Evolutionary conservation across 1,284 basidiomycete species (phyloP).

Genomic region (Hemileccinum hortonii): DNA sequence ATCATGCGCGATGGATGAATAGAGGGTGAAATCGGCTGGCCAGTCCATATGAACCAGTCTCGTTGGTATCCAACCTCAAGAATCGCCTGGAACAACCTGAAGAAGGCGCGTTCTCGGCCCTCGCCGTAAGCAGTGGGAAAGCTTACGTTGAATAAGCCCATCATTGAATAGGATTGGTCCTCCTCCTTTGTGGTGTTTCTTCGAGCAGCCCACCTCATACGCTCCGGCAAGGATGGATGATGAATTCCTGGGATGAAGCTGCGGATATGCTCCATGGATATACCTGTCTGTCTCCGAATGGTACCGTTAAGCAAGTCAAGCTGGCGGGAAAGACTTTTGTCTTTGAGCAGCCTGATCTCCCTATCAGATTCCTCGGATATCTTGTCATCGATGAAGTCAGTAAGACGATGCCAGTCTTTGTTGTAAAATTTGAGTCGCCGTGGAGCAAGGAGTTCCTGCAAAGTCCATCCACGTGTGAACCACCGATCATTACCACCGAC

Average conservation of each 20-base stretch:
- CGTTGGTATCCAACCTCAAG: not conserved
- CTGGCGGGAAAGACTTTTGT: not conserved
- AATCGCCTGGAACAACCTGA: not conserved
- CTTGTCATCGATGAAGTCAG: not conserved
- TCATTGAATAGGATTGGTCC: not conserved
- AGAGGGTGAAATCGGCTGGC: not conserved
- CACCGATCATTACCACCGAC: not conserved
- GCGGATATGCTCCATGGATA: not conserved
- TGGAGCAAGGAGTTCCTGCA: slow-evolving; percentile 1
- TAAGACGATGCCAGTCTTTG: not conserved
- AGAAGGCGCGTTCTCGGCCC: not conserved
- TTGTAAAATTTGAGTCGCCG: slow-evolving; percentile 1
- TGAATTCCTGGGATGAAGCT: not conserved
- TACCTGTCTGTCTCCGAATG: not conserved
- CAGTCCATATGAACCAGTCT: slow-evolving; percentile 1
- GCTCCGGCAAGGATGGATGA: not conserved
- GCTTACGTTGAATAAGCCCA: not conserved
- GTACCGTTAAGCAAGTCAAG: not conserved
- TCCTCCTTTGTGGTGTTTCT: not conserved
- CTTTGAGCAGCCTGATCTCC: not conserved
- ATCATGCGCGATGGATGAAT: slow-evolving; percentile 3
- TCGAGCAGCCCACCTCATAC: not conserved
- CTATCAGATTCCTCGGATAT: not conserved
- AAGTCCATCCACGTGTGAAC: not conserved
- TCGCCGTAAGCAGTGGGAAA: not conserved